Evolutionary conservation across 768 basidiomycete species (phyloP).

Genomic region (Dendrothele bispora): DNA sequence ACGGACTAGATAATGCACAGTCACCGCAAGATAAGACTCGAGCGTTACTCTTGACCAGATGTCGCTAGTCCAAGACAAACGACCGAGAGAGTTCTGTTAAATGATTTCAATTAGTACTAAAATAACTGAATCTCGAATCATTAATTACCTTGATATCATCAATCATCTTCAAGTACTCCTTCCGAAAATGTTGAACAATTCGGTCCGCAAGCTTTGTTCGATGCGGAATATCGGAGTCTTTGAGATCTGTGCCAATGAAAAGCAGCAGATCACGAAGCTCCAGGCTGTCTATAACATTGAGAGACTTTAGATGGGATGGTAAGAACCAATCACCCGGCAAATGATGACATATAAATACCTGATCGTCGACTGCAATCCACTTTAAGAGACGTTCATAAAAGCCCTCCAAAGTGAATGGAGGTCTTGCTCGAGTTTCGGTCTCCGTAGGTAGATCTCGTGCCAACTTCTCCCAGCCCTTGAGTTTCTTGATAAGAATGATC

Average conservation of each 20-base stretch:
- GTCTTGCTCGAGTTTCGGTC: neutral
- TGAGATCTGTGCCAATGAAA: conserved; percentile 18
- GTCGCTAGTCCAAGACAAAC: conserved; percentile 17
- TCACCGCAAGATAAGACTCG: conserved; percentile 17
- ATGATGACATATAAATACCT: conserved; percentile 11
- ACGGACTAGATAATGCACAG: conserved; percentile 14
- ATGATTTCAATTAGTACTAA: neutral
- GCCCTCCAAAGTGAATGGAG: conserved; percentile 13
- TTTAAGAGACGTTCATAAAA: conserved; percentile 18
- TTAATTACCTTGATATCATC: conserved; percentile 12
- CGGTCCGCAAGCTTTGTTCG: conserved; percentile 22
- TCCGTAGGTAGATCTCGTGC: neutral
- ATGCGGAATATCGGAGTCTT: conserved; percentile 27
- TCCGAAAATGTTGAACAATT: conserved; percentile 14
- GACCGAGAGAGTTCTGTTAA: conserved; percentile 16
- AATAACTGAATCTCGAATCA: neutral
- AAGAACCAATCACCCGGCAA: neutral
- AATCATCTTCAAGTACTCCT: conserved; percentile 15
- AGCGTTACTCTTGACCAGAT: conserved; percentile 15
- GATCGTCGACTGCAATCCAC: conserved; percentile 25
- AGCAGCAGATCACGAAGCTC: conserved; percentile 26
- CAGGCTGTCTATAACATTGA: conserved; percentile 24
- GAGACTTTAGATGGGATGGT: conserved; percentile 16
- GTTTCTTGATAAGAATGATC: conserved; percentile 7
- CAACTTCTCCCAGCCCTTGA: conserved; percentile 12